Base-by-base conservation (phyloP, 805 yeast species). In the Wickerhamomyces rabaulensis region DNA sequence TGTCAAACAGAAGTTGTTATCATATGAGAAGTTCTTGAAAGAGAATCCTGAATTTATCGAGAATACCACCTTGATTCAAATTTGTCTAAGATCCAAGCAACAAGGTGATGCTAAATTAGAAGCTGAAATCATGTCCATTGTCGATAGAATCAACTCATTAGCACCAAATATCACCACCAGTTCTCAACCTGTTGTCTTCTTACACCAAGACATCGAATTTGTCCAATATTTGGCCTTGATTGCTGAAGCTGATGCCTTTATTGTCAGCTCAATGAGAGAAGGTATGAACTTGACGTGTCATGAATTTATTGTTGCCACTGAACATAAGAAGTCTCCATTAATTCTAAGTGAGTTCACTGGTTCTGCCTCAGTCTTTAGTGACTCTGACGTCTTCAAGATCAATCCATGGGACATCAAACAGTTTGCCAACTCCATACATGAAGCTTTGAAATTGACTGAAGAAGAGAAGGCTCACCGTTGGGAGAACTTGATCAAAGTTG, bases 241-340 rank as follows among this genome's bases (percentile, higher is more conserved):
- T 40, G 70, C 81, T 33, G 97, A 90, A 61, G 96, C 98, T 1
- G 95, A 88, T 54, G 73, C 80, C 1, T 94, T 94, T 59, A 81
- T 87, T 39, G 97, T 92, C 2, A 82, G 95, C 9, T 87, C 96
- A 2, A 78, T 92, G 74, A 82, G 99, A 61, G 99, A 94, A 65
- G 99, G 99, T 22, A 87, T 94, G 90, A 94, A 94, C 58, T 73
- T 94, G 60, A 91, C 98, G 0, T 92, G 97, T 56, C 99, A 94
- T 61, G 99, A 94, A 63, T 94, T 85, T 62, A 77, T 90, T 38
- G 84, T 83, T 46, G 87, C 95, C 22, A 78, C 94, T 1, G 67
- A 72, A 20, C 79, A 77, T 38, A 78, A 79, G 49, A 82, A 84
- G 53, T 84, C 96, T 0, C 96, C 97, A 2, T 73, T 92, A 51